Conservation (phyloP, 768 basidiomycete species). For the Podaxis sp. region DNA sequence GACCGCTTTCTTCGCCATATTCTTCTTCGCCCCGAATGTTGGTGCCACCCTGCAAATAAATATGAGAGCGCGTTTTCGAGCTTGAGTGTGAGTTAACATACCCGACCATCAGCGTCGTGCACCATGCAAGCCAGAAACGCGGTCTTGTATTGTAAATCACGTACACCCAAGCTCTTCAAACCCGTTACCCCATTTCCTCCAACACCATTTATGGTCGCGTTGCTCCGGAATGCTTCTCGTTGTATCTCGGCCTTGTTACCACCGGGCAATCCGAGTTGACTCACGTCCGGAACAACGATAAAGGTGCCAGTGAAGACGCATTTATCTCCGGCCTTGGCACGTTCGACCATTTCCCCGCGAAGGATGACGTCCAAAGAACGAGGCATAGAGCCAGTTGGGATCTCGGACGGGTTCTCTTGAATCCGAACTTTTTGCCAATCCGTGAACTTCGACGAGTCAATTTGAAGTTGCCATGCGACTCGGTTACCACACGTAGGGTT, state of each 20-base stretch:
- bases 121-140: constrained; percentile 99
- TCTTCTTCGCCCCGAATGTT: constrained; percentile 92
- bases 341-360: constrained; percentile 92
- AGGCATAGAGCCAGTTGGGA: constrained; percentile 98
- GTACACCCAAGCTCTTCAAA: constrained; percentile 89
- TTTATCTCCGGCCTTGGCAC: constrained; percentile 99
- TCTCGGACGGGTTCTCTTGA: constrained; percentile 98
- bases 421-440: constrained; percentile 99
- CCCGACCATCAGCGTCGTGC: constrained; percentile 84
- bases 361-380: constrained; percentile 95
- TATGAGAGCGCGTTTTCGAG: background rate
- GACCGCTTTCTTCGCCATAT: constrained; percentile 70
- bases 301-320: constrained; percentile 98
- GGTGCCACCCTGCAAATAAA: constrained; percentile 60
- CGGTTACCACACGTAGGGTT: constrained; percentile 95
- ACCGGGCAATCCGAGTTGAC: constrained; percentile 92
- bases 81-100: constrained; percentile 38
- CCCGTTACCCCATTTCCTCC: constrained; percentile 88
- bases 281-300: constrained; percentile 97
- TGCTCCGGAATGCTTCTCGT: constrained; percentile 74
- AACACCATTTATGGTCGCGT: constrained; percentile 59
- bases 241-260: constrained; percentile 91
- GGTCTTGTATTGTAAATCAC: constrained; percentile 97
- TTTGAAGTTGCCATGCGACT: constrained; percentile 87
- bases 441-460: constrained; percentile 94